Evolutionary conservation across 139 green algal species (phyloP), one percentile per base, ranked within the genome.

Genomic region (Tetraselmis striata): DNA sequence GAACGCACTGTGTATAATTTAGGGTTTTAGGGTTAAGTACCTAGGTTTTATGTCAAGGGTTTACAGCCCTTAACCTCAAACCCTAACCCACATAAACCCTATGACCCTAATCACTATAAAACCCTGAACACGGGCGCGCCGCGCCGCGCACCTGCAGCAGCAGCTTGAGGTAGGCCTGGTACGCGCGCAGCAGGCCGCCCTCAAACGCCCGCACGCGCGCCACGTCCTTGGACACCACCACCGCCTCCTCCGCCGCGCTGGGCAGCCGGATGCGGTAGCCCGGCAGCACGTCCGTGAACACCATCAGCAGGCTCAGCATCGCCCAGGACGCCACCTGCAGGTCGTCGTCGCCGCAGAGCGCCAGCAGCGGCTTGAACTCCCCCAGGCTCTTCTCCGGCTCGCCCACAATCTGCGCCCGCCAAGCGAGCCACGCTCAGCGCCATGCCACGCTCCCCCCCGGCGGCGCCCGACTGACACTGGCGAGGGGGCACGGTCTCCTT

Each of bases 231-330:
- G 85, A 92, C 24, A 97, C 92, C 79, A 90, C 84, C 82, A 90
- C 79, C 32, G 67, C 80, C 86, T 95, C 92, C 86, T 96, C 92
- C 77, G 91, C 89, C 32, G 90, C 90, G 0, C 91, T 91, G 2
- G 90, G 85, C 31, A 89, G 91, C 0, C 95, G 88, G 83, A 98
- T 98, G 75, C 93, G 88, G 85, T 96, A 97, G 1, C 90, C 93
- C 0, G 93, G 94, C 75, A 95, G 77, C 1, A 96, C 83, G 86
- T 98, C 95, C 59, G 86, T 90, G 83, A 96, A 97, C n/a, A 98
- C 93, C 1, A 93, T 91, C 30, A 93, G 75, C 28, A 93, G 82
- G 0, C 90, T 96, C 77, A 98, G 85, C 86, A 96, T 88, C 0
- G 95, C 93, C 79, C 98, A 83, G 0, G 91, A 88, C 32, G 89